These are phyloP conservation scores for Sugiyamaella neomexicana DNA, from an alignment of 1,139 yeast species.

Conservation along the genomic window DNA sequence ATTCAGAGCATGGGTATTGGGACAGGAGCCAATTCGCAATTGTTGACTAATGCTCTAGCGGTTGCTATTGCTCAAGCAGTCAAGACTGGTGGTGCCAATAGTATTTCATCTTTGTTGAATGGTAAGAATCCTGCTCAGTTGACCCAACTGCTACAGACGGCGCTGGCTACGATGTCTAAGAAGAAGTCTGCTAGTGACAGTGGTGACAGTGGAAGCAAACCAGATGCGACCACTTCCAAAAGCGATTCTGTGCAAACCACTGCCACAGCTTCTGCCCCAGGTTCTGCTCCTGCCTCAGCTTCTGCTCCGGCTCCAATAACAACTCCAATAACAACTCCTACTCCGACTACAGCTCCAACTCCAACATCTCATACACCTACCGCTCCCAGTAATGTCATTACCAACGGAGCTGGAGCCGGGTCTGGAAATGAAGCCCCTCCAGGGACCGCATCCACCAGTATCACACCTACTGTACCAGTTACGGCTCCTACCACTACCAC, in stretches of 20 bases:
- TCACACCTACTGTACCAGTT: conserved; percentile 8
- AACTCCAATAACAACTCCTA: too few species aligned
- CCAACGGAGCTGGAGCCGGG: conserved; percentile 2
- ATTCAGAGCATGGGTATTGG: conserved; percentile 37
- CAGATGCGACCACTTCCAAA: neutral
- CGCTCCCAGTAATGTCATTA: neutral
- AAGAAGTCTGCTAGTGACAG: conserved; percentile 19
- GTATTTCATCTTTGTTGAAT: conserved; percentile 66
- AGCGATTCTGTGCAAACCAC: neutral
- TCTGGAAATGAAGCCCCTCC: neutral
- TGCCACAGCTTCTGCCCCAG: neutral
- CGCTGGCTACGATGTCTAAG: conserved; percentile 55
- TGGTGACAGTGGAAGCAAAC: neutral
- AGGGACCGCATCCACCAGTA: neutral
- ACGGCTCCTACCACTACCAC: conserved; percentile 4
- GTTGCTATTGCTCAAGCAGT: conserved; percentile 93
- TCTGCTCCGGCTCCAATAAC: too few species aligned
- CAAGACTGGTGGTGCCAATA: conserved; percentile 67
- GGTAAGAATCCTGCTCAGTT: conserved; percentile 88
- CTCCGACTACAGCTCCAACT: conserved; percentile 12
- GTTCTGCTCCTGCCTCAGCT: too few species aligned
- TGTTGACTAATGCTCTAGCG: conserved; percentile 88
- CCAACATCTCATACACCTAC: neutral
- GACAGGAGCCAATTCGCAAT: conserved; percentile 46
- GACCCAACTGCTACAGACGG: conserved; percentile 78